phyloP scores from a whole-genome alignment of 2,329 filamentous ascomycete genomes.

The Nemania serpens region DNA sequence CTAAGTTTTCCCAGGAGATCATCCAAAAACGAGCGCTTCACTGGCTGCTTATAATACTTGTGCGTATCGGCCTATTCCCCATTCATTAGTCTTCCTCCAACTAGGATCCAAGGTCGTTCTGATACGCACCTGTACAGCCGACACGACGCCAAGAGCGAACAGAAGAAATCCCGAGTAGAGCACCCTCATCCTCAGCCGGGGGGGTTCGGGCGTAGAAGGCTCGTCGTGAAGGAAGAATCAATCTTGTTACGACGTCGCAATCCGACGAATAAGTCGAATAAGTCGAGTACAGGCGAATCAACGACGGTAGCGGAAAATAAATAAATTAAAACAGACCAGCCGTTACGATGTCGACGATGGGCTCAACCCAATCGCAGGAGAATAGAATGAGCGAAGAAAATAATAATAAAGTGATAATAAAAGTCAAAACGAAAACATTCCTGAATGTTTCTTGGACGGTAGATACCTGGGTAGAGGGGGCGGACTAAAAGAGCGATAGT shows the following conservation, averaged over 20 bases:
- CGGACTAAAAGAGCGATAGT: slow-evolving; percentile 24
- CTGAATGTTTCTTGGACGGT: slow-evolving; percentile 18
- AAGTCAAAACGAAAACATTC: slow-evolving; percentile 22
- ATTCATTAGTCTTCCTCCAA: slow-evolving; percentile 4
- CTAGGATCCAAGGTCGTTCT: not conserved
- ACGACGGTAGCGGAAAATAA: not conserved
- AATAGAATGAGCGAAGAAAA: not conserved
- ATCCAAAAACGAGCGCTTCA: slow-evolving; percentile 17
- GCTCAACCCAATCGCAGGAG: slow-evolving; percentile 16
- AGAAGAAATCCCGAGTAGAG: slow-evolving; percentile 15
- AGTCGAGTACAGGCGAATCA: not conserved
- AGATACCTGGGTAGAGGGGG: not conserved
- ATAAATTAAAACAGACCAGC: slow-evolving; percentile 21
- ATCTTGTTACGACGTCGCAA: not conserved
- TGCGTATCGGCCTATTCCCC: slow-evolving; percentile 13
- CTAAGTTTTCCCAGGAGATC: slow-evolving; percentile 14
- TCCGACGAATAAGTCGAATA: not conserved
- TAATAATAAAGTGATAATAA: not conserved
- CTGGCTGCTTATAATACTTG: slow-evolving; percentile 14
- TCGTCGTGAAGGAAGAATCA: not conserved
- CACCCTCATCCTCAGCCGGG: slow-evolving; percentile 21
- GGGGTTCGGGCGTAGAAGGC: slow-evolving; percentile 4
- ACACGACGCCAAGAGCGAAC: slow-evolving; percentile 13
- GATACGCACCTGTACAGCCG: slow-evolving; percentile 25
- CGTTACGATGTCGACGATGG: slow-evolving; percentile 16